phyloP scores from a whole-genome alignment of 805 yeast genomes.

The Wilhelminamyces savonicus region DNA sequence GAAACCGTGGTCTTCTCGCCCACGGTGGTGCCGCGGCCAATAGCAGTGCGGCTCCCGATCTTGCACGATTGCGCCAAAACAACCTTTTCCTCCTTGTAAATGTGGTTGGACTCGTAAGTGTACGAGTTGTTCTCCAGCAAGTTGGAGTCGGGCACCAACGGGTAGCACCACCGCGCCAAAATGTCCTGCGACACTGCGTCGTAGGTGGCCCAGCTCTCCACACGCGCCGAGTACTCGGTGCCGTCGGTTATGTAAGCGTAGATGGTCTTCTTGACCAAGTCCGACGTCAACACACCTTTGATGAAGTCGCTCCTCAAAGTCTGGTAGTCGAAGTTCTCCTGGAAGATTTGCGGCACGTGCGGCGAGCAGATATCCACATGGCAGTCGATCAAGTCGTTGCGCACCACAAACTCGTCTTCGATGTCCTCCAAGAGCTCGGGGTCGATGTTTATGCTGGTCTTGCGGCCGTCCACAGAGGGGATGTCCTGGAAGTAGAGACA shows the following conservation, averaged over 20 bases:
- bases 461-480: slow-evolving; percentile 42
- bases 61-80: slow-evolving; percentile 89
- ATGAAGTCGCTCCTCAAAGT: slow-evolving; percentile 80
- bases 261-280: slow-evolving; percentile 82
- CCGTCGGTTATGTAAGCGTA: slow-evolving; percentile 79
- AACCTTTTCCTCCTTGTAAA: slow-evolving; percentile 86
- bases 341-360: slow-evolving; percentile 90
- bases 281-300: slow-evolving; percentile 84
- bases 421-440: slow-evolving; percentile 77
- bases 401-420: slow-evolving; percentile 63
- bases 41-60: slow-evolving; percentile 72
- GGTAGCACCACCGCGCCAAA: slow-evolving; percentile 88
- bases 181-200: slow-evolving; percentile 88
- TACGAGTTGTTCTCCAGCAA: slow-evolving; percentile 66
- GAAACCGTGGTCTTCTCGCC: slow-evolving; percentile 67
- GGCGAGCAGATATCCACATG: slow-evolving; percentile 94
- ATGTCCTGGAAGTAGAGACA: slow-evolving; percentile 82
- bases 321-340: slow-evolving; percentile 95
- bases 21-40: slow-evolving; percentile 70
- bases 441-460: slow-evolving; percentile 53
- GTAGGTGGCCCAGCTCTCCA: slow-evolving; percentile 91
- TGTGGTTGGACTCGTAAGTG: slow-evolving; percentile 74
- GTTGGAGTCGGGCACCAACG: slow-evolving; percentile 84
- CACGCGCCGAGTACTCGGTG: slow-evolving; percentile 83
- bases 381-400: slow-evolving; percentile 94